A percentile compares a stretch with the other conserved stretches of the same genome.
These are phyloP conservation scores for Capsicum pubescens DNA, from an alignment of 257 asterid genomes.

Conservation along the genomic window DNA sequence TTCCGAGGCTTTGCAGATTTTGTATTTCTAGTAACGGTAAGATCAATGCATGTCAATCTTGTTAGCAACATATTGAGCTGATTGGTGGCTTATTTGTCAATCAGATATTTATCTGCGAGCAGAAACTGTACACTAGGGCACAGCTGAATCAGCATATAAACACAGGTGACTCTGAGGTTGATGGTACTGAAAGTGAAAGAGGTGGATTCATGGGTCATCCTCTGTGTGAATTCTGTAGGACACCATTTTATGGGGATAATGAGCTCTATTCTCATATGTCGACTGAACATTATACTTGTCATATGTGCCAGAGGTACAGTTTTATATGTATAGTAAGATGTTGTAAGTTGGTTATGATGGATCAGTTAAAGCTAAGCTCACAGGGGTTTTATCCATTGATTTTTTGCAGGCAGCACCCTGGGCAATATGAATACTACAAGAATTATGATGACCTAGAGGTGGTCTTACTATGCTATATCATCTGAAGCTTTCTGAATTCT, in stretches of 20 bases:
- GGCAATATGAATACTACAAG: slow-evolving; percentile 88
- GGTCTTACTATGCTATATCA: slow-evolving; percentile 25
- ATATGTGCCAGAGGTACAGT: slow-evolving; percentile 86
- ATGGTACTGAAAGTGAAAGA: slow-evolving; percentile 97
- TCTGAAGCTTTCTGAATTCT: slow-evolving; percentile 19
- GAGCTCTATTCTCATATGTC: slow-evolving; percentile 93
- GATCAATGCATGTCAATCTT: background rate
- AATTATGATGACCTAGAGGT: slow-evolving; percentile 95
- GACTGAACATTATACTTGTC: slow-evolving; percentile 94
- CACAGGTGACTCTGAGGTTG: slow-evolving; percentile 95
- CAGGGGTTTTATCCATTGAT: slow-evolving; percentile 5
- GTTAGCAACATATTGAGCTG: slow-evolving; percentile 31
- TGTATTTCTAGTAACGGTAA: background rate
- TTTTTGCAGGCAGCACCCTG: slow-evolving; percentile 90
- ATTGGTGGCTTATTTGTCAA: slow-evolving; percentile 31
- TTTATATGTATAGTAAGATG: background rate
- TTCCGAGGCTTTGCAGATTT: background rate
- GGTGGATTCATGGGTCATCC: slow-evolving; percentile 99
- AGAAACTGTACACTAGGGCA: slow-evolving; percentile 80
- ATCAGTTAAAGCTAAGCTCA: background rate
- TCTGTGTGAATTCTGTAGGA: slow-evolving; percentile 79
- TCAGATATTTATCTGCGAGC: slow-evolving; percentile 96
- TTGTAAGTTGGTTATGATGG: slow-evolving; percentile 22
- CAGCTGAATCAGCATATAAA: slow-evolving; percentile 80
- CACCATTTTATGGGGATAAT: slow-evolving; percentile 93